Conservation (phyloP, 1,284 basidiomycete species). For the Heliocybe sulcata region DNA sequence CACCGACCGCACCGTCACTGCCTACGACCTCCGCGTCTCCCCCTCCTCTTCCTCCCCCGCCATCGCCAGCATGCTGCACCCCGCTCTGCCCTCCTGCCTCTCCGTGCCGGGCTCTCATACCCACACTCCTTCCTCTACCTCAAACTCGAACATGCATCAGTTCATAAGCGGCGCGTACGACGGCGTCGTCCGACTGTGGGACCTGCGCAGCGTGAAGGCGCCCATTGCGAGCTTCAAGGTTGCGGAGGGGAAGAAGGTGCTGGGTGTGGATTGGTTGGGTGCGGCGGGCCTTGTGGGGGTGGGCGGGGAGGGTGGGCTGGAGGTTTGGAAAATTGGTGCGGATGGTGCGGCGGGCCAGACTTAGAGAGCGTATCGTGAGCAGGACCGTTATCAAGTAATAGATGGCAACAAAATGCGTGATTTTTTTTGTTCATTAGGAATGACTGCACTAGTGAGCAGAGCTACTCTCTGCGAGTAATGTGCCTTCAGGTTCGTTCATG, state of each 20-base stretch:
- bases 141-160: constrained; percentile 39
- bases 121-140: constrained; percentile 13
- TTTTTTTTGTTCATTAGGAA: too few species aligned
- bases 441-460: too few species aligned
- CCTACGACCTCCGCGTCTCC: constrained; percentile 53
- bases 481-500: too few species aligned
- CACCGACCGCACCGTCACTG: constrained; percentile 59
- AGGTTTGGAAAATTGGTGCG: constrained; percentile 63
- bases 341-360: not conserved
- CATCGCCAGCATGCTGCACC: constrained; percentile 52
- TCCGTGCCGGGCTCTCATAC: constrained; percentile 38
- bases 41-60: constrained; percentile 34
- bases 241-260: constrained; percentile 43
- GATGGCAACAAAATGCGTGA: too few species aligned
- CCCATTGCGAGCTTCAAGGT: constrained; percentile 63
- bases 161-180: constrained; percentile 81
- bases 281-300: constrained; percentile 61
- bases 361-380: too few species aligned
- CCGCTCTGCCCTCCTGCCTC: constrained; percentile 71
- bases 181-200: constrained; percentile 81
- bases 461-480: too few species aligned
- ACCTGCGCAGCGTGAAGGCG: constrained; percentile 63
- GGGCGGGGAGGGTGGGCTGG: constrained; percentile 80
- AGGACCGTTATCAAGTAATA: too few species aligned
- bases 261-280: constrained; percentile 68